Evolutionary conservation across 2,329 filamentous ascomycete species (phyloP), one percentile per base, ranked within the genome.

Genomic region (Calonectria hongkongensis): DNA sequence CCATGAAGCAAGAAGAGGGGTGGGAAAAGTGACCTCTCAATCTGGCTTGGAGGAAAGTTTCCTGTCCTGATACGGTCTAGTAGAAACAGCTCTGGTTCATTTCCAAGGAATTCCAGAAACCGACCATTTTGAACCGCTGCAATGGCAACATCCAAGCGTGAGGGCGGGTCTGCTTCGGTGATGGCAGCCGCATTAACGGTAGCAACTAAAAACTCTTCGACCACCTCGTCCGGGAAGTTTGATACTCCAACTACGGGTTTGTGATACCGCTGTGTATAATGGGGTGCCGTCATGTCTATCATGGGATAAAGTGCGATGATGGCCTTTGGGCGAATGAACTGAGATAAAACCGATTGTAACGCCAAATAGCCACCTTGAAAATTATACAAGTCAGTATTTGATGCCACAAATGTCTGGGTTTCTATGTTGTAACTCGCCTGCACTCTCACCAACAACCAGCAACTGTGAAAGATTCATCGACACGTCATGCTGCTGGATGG

Each of bases 301-400:
- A 71, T 71, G 18, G 68, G 62, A 18, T 71, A 66, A 16, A 71
- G 68, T 28, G 62, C 33, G 25, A 66, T 51, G 2, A 71, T 28
- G 39, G 68, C 68, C 7, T 43, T 51, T 4, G 68, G 68, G 21
- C 51, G 25, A 6, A 45, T 45, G n/a, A 71, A 62, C 7, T 30
- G 41, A 0, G 30, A 51, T 12, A 66, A 51, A 8, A 62, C 45
- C 4, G 50, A 60, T 21, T 71, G 68, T 1, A 71, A 2, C 7
- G 68, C 68, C 27, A 71, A 30, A 30, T 71, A 71, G 2, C 68
- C 68, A 16, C 68, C 68, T 71, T 25, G n/a, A 45, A n/a, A 16
- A 41, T 27, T 5, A 2, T 5, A 16, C 41, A 7, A 68, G 48
- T 47, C 13, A 56, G 33, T 45, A 62, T 33, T 4, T 3, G 25